Percentiles rank a stretch among this genome's conserved stretches.
Conservation (phyloP, 768 basidiomycete species). For the Botryobasidium botryosum region DNA sequence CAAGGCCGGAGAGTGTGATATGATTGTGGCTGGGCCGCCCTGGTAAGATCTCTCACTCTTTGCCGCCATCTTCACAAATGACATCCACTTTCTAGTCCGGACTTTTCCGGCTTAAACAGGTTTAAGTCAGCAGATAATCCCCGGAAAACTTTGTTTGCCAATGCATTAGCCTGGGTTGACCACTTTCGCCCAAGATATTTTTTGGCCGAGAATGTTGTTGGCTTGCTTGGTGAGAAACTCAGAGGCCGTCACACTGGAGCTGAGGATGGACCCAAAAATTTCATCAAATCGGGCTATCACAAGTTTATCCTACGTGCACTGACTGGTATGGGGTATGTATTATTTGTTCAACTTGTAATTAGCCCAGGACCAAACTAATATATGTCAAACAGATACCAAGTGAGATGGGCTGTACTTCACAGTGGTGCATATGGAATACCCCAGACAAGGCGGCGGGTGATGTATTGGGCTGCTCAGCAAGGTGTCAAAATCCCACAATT, state of each 20-base stretch:
- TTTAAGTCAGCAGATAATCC: conserved; percentile 45
- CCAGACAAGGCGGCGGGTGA: conserved; percentile 37
- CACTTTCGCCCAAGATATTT: conserved; percentile 14
- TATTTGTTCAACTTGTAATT: background rate
- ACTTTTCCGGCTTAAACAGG: conserved; percentile 59
- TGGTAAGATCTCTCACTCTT: conserved; percentile 29
- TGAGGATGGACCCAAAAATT: conserved; percentile 30
- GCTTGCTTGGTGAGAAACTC: conserved; percentile 14
- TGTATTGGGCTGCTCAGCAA: conserved; percentile 31
- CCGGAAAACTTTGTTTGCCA: conserved; percentile 27
- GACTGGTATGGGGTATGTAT: conserved; percentile 45
- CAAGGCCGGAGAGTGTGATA: conserved; percentile 36
- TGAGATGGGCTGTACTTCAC: conserved; percentile 33
- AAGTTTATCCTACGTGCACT: conserved; percentile 48
- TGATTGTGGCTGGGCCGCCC: conserved; percentile 56
- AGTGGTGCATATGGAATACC: conserved; percentile 41
- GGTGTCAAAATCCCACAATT: conserved; percentile 29
- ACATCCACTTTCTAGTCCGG: conserved; percentile 44
- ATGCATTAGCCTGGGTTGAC: conserved; percentile 36
- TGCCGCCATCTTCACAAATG: conserved; percentile 3
- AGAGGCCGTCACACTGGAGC: conserved; percentile 28
- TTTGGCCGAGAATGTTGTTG: conserved; percentile 2
- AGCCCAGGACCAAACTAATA: background rate
- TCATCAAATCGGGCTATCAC: conserved; percentile 55
- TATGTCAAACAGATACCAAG: conserved; percentile 25